Evolutionary conservation across 2,329 filamentous ascomycete genomes (phyloP).

Genomic region (Epichloe uncinata): DNA sequence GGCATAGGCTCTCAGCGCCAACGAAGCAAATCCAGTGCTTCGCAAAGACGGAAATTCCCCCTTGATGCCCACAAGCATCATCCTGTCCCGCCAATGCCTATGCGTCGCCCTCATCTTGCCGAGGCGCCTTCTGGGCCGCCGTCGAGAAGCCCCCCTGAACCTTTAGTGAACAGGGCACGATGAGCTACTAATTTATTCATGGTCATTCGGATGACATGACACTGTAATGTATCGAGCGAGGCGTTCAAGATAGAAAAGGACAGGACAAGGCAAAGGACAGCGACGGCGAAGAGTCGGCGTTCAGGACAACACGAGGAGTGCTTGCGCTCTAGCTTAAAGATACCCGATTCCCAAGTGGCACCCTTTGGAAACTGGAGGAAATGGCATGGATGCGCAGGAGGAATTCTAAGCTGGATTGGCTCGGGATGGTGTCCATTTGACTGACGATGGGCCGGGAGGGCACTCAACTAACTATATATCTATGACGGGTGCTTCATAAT

Average conservation of each 20-base stretch:
- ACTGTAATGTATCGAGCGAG: not conserved
- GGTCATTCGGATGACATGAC: not conserved
- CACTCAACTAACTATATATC: no score
- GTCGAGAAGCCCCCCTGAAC: conserved; percentile 13
- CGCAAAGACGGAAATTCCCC: conserved; percentile 1
- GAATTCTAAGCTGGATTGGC: no score
- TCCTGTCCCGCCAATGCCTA: conserved; percentile 15
- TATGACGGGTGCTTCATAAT: no score
- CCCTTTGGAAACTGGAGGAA: no score
- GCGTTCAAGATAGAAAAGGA: not conserved
- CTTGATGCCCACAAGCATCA: conserved; percentile 5
- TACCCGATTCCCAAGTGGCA: no score
- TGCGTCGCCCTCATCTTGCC: conserved; percentile 10
- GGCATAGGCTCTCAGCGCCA: not conserved
- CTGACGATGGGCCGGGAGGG: no score
- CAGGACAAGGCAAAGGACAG: not conserved
- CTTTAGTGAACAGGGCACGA: conserved; percentile 18
- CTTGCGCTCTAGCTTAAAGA: no score
- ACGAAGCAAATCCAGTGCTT: not conserved
- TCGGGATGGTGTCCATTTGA: no score
- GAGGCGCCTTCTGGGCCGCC: conserved; percentile 2
- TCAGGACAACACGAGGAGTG: not conserved
- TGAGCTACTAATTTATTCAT: not conserved
- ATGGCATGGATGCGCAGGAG: no score
- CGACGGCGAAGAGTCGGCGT: not conserved